These are phyloP conservation scores for Termitomyces sp. DNA, from an alignment of 768 basidiomycete genomes.

Conservation along the genomic window DNA sequence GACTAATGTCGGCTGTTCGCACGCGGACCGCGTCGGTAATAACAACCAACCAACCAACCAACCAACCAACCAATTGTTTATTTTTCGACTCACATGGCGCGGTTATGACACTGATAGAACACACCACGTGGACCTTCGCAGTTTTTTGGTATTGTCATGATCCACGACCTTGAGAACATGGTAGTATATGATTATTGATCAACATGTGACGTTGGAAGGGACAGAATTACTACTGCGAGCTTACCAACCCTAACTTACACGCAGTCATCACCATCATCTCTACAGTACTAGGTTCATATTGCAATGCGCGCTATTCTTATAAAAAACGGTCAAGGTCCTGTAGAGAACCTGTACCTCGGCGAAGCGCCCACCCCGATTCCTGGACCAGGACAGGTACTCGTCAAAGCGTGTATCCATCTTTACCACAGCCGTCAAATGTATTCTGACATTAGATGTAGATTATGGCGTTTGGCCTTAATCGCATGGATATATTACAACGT, in stretches of 20 bases:
- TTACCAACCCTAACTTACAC: not conserved
- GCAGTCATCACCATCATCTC: not conserved
- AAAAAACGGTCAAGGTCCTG: slow-evolving; percentile 68
- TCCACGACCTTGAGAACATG: not conserved
- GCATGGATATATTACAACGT: slow-evolving; percentile 77
- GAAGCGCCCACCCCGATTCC: slow-evolving; percentile 60
- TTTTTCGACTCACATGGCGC: not conserved
- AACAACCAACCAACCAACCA: too few species aligned
- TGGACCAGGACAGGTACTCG: slow-evolving; percentile 57
- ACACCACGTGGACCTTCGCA: not conserved
- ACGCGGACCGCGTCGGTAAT: too few species aligned
- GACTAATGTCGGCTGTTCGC: too few species aligned
- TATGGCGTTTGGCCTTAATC: slow-evolving; percentile 82
- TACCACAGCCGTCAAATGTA: not conserved
- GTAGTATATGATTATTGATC: not conserved
- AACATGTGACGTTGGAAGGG: not conserved
- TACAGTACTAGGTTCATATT: not conserved
- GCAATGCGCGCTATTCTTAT: slow-evolving; percentile 76
- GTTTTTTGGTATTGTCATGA: not conserved
- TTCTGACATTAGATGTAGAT: slow-evolving; percentile 34
- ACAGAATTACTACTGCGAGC: not conserved
- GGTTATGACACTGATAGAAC: not conserved
- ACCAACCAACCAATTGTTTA: too few species aligned
- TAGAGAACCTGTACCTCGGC: slow-evolving; percentile 76
- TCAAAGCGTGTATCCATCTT: slow-evolving; percentile 48